phyloP scores from a whole-genome alignment of 441 rosid genomes.

The Syzygium syzygioides region DNA sequence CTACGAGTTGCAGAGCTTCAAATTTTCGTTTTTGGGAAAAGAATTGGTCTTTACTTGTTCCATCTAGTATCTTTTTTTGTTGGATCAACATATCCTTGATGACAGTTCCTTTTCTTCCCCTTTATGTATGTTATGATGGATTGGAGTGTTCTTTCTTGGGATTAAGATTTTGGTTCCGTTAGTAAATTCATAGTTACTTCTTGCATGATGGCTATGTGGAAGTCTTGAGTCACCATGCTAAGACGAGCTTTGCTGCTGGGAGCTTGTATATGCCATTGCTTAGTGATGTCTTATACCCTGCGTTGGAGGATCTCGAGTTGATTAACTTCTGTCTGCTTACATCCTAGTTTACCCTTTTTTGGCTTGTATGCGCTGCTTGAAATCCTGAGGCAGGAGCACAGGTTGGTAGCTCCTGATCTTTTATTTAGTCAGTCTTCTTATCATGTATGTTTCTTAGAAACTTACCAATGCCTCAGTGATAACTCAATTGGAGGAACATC shows the following conservation, averaged over 20 bases:
- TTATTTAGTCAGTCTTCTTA: not conserved
- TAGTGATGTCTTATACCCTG: not conserved
- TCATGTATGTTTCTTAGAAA: not conserved
- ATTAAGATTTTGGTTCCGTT: not conserved
- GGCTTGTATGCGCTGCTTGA: not conserved
- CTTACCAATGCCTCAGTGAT: fast-evolving
- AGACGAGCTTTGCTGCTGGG: not conserved
- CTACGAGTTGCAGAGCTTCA: not conserved
- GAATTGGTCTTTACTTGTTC: not conserved
- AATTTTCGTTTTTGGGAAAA: not conserved
- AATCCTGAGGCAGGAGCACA: not conserved
- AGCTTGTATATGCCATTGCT: not conserved
- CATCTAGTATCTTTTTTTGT: not conserved
- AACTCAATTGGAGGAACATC: not conserved
- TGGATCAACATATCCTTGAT: not conserved
- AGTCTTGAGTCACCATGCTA: not conserved
- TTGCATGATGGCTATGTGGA: not conserved
- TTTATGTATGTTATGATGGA: not conserved
- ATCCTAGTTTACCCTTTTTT: not conserved
- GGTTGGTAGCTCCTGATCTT: not conserved
- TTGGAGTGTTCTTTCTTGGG: not conserved
- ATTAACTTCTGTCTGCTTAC: not conserved
- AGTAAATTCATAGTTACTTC: not conserved
- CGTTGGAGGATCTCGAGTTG: not conserved
- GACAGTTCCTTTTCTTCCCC: not conserved